Conservation (phyloP, 2,329 filamentous ascomycete genomes). For the Leptoxyphium fumago region DNA sequence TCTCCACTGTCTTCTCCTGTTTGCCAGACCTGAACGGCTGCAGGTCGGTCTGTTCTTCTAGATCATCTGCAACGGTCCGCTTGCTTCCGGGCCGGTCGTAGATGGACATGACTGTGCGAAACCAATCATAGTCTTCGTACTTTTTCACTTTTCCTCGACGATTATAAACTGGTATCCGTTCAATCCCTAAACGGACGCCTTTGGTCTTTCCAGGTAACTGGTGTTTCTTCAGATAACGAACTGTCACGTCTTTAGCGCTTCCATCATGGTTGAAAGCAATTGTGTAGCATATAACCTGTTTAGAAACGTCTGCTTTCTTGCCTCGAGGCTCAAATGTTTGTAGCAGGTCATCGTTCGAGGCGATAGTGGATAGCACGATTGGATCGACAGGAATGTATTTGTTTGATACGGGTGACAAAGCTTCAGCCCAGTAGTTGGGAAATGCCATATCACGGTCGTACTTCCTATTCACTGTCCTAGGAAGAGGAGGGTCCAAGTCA, state of each 20-base stretch:
- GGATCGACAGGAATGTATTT: slow-evolving; percentile 69
- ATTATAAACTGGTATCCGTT: slow-evolving; percentile 70
- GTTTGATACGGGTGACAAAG: slow-evolving; percentile 65
- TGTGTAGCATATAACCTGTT: slow-evolving; percentile 81
- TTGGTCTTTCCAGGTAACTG: slow-evolving; percentile 82
- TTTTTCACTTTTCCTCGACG: slow-evolving; percentile 61
- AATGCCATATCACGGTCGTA: slow-evolving; percentile 67
- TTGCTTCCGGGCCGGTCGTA: slow-evolving; percentile 44
- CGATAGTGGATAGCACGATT: slow-evolving; percentile 52
- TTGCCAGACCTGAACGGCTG: slow-evolving; percentile 50
- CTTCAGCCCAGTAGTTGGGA: slow-evolving; percentile 88
- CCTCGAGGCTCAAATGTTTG: slow-evolving; percentile 72
- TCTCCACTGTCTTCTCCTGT: slow-evolving; percentile 33
- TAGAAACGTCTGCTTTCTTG: slow-evolving; percentile 66
- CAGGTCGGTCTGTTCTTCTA: slow-evolving; percentile 67
- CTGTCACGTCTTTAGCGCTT: slow-evolving; percentile 86
- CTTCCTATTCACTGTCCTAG: slow-evolving; percentile 30
- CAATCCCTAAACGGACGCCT: slow-evolving; percentile 59
- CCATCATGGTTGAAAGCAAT: slow-evolving; percentile 71
- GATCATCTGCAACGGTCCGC: slow-evolving; percentile 57
- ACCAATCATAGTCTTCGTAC: slow-evolving; percentile 77
- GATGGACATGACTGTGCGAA: slow-evolving; percentile 60
- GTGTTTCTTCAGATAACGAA: slow-evolving; percentile 72
- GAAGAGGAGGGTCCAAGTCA: slow-evolving; percentile 35
- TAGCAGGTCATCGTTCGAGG: slow-evolving; percentile 56